Percentiles rank a stretch among this genome's conserved stretches.
Conservation (phyloP, 495 filamentous ascomycete genomes). For the Cenococcum geophilum region DNA sequence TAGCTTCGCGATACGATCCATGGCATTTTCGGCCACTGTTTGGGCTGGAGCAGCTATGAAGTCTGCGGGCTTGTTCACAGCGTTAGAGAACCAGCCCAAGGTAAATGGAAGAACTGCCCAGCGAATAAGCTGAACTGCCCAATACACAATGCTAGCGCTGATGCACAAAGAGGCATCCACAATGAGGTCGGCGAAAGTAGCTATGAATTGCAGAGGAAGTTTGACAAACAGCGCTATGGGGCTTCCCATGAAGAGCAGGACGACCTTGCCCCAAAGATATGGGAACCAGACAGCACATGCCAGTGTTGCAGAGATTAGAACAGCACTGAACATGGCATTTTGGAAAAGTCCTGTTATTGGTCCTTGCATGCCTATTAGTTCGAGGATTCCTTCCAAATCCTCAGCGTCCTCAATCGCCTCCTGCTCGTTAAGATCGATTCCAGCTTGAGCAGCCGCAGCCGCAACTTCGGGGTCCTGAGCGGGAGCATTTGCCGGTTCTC, state of each 20-base stretch:
- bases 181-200: constrained; percentile 63
- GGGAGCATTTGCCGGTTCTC: constrained; percentile 10
- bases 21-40: constrained; percentile 24
- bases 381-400: constrained; percentile 95
- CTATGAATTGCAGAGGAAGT: constrained; percentile 63
- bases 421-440: constrained; percentile 52
- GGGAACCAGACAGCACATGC: constrained; percentile 81
- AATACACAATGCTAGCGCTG: constrained; percentile 52
- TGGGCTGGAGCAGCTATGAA: constrained; percentile 19
- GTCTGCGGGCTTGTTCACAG: constrained; percentile 10
- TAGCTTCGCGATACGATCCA: constrained; percentile 20
- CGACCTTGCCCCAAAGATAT: constrained; percentile 81
- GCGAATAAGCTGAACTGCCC: constrained; percentile 44
- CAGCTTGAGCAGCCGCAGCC: constrained; percentile 45
- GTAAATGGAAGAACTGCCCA: constrained; percentile 42
- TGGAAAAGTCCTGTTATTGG: constrained; percentile 84
- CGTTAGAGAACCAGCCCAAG: constrained; percentile 16
- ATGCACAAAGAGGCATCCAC: constrained; percentile 56
- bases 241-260: constrained; percentile 70
- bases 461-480: constrained; percentile 39
- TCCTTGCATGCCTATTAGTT: constrained; percentile 93
- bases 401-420: constrained; percentile 69
- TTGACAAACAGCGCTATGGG: constrained; percentile 62
- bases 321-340: constrained; percentile 87
- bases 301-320: constrained; percentile 81